Percentiles rank a stretch among this genome's conserved stretches.
phyloP scores from a whole-genome alignment of 2,329 filamentous ascomycete species.

The Fusarium lyarnte region DNA sequence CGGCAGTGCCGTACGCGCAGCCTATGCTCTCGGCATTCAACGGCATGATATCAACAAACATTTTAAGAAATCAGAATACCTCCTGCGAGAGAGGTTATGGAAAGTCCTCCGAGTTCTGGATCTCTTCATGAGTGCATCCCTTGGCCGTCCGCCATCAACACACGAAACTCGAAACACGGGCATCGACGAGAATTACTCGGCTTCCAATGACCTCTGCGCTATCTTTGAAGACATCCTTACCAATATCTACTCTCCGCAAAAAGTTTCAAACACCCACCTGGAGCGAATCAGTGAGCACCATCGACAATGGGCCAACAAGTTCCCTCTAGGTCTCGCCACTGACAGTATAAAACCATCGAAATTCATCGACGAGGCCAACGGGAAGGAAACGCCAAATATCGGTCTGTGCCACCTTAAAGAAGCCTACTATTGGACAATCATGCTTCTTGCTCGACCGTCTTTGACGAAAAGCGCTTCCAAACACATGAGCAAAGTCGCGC shows the following conservation, averaged over 20 bases:
- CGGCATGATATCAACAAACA: neutral
- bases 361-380: neutral
- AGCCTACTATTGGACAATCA: neutral
- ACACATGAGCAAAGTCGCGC: neutral
- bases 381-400: neutral
- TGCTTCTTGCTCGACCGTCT: neutral
- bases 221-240: neutral
- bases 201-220: neutral
- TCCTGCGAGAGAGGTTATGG: neutral
- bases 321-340: neutral
- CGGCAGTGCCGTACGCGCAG: neutral
- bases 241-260: neutral
- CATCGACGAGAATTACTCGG: neutral
- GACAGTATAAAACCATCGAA: neutral
- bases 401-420: neutral
- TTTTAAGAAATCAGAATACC: neutral
- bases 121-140: neutral
- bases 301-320: neutral
- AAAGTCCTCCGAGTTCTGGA: neutral
- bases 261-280: neutral
- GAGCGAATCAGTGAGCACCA: neutral
- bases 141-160: neutral
- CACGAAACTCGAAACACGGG: neutral
- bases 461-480: neutral
- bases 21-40: neutral